These are phyloP conservation scores for Leccinum rimulosum DNA, from an alignment of 768 basidiomycete genomes.

Conservation along the genomic window DNA sequence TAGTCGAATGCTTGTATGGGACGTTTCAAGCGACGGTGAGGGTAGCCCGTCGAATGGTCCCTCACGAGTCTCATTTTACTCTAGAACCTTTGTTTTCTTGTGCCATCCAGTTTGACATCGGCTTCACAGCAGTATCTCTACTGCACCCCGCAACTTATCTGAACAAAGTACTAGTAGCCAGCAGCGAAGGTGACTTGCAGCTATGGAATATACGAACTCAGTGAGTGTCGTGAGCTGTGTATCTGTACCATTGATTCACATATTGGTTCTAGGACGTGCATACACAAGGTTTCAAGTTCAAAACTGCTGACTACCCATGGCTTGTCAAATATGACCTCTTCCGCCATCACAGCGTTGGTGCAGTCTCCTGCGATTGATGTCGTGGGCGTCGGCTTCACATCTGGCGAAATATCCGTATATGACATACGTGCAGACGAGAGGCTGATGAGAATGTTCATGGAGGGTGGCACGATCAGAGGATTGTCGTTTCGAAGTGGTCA, in stretches of 20 bases:
- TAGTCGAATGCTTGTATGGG: conserved; percentile 74
- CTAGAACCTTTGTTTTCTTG: conserved; percentile 35
- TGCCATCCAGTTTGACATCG: conserved; percentile 74
- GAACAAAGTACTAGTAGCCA: conserved; percentile 89
- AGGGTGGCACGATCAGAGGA: conserved; percentile 73
- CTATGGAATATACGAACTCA: conserved; percentile 92
- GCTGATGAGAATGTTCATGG: conserved; percentile 87
- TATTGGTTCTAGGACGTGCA: conserved; percentile 56
- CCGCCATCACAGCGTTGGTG: conserved; percentile 71
- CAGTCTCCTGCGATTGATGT: conserved; percentile 98
- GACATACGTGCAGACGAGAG: conserved; percentile 90
- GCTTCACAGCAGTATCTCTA: conserved; percentile 81
- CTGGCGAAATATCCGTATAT: conserved; percentile 84
- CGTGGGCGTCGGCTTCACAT: conserved; percentile 86
- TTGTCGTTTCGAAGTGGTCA: conserved; percentile 85
- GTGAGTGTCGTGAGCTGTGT: conserved; percentile 40
- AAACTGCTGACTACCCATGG: conserved; percentile 45
- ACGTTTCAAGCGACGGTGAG: conserved; percentile 57
- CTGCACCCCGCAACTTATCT: conserved; percentile 95
- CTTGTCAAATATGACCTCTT: conserved; percentile 27
- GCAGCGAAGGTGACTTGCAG: conserved; percentile 77
- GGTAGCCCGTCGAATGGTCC: conserved; percentile 11
- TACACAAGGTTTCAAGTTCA: conserved; percentile 70
- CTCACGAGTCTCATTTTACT: conserved; percentile 12
- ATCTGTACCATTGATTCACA: neutral